Percentiles rank a stretch among this genome's conserved stretches.
These are phyloP conservation scores for Nymphaea colorata DNA, from an alignment of 164 flowering plant species.

Conservation along the genomic window DNA sequence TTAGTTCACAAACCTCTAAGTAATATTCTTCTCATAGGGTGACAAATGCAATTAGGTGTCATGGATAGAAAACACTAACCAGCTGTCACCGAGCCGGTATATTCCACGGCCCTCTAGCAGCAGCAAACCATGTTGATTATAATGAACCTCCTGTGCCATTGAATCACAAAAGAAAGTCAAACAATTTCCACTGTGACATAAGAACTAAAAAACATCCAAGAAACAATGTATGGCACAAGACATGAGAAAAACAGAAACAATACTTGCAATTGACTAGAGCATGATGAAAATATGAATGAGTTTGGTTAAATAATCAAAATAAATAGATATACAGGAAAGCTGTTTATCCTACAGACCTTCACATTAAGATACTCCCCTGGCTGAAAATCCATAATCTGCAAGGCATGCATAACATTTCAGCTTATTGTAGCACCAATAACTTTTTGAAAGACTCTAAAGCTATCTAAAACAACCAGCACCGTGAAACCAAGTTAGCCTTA, in stretches of 20 bases:
- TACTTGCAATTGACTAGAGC: no score
- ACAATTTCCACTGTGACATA: no score
- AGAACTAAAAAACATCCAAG: no score
- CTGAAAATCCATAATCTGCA: conserved; percentile 97
- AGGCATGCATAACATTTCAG: neutral
- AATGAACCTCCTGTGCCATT: conserved; percentile 77
- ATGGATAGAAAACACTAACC: conserved; percentile 23
- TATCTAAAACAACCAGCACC: no score
- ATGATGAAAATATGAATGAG: no score
- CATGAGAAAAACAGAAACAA: no score
- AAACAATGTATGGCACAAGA: no score
- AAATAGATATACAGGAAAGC: neutral
- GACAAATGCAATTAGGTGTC: neutral
- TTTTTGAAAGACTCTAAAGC: no score
- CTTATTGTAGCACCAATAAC: neutral
- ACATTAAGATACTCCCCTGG: conserved; percentile 95
- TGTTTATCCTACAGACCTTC: conserved; percentile 40
- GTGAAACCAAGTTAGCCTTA: no score
- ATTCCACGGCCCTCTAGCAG: conserved; percentile 96
- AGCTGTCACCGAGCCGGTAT: conserved; percentile 86
- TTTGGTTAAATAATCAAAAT: no score
- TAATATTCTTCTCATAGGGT: neutral
- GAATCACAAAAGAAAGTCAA: neutral
- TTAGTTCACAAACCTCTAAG: neutral
- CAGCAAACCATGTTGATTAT: conserved; percentile 93